phyloP scores from a whole-genome alignment of 1,139 yeast genomes.

The Hanseniaspora gamundiae region DNA sequence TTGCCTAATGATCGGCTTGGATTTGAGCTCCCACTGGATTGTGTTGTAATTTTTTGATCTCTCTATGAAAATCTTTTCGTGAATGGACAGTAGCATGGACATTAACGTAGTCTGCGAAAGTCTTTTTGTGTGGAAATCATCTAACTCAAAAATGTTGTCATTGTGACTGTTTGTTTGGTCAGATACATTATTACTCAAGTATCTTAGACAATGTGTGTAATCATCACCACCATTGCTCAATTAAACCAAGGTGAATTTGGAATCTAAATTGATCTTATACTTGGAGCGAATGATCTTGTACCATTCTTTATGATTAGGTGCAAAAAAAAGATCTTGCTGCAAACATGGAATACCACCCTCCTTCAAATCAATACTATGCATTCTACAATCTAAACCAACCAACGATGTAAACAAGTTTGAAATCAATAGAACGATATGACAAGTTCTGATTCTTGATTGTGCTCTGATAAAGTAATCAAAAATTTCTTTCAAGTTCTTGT shows the following conservation, averaged over 20 bases:
- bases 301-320: conserved; percentile 52
- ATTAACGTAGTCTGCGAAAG: conserved; percentile 48
- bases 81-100: conserved; percentile 57
- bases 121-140: conserved; percentile 25
- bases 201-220: conserved; percentile 37
- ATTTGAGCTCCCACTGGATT: conserved; percentile 47
- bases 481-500: conserved; percentile 29
- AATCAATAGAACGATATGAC: conserved; percentile 65
- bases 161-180: background rate
- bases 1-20: conserved; percentile 42
- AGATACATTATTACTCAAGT: conserved; percentile 27
- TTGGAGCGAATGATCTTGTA: conserved; percentile 23
- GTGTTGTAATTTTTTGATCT: conserved; percentile 27
- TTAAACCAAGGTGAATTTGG: conserved; percentile 40
- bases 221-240: conserved; percentile 46
- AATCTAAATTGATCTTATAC: conserved; percentile 30
- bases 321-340: conserved; percentile 58
- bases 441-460: conserved; percentile 77
- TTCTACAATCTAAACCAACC: conserved; percentile 43
- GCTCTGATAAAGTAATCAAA: conserved; percentile 69
- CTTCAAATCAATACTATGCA: conserved; percentile 45
- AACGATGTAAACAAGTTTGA: conserved; percentile 60
- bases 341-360: conserved; percentile 58
- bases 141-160: conserved; percentile 19
- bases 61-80: conserved; percentile 52